Percentiles rank a stretch among this genome's conserved stretches.
Evolutionary conservation across 2,329 filamentous ascomycete genomes (phyloP).

Genomic region (Diaporthe sp.): DNA sequence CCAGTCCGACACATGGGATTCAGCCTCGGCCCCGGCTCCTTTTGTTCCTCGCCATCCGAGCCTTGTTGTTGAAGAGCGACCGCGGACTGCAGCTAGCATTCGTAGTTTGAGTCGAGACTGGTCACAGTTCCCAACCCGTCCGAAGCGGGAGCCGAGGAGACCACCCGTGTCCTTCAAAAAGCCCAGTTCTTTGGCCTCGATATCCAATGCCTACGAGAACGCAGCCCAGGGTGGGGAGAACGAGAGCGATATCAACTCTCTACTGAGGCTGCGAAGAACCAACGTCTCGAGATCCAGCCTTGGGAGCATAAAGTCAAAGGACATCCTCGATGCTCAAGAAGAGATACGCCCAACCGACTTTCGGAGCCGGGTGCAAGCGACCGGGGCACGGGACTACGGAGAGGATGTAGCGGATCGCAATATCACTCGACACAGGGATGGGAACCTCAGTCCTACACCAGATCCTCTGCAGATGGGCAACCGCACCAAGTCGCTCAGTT

Average conservation of each 20-base stretch:
- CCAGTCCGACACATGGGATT: constrained; percentile 43
- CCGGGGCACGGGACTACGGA: constrained; percentile 68
- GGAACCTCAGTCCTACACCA: constrained; percentile 1
- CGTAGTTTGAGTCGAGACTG: constrained; percentile 18
- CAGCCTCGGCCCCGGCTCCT: constrained; percentile 51
- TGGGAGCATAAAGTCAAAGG: constrained; percentile 15
- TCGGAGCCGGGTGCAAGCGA: constrained; percentile 60
- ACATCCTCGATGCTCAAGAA: constrained; percentile 71
- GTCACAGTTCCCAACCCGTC: constrained; percentile 21
- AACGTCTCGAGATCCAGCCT: constrained; percentile 35
- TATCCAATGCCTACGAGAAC: constrained; percentile 28
- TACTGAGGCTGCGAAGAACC: constrained; percentile 7
- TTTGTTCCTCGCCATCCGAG: constrained; percentile 48
- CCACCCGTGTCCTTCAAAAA: constrained; percentile 43
- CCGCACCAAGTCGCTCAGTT: constrained; percentile 1
- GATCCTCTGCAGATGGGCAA: background rate
- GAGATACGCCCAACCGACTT: constrained; percentile 65
- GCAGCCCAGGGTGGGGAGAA: background rate
- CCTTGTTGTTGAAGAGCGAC: constrained; percentile 47
- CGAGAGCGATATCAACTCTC: constrained; percentile 11
- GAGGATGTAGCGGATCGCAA: constrained; percentile 77
- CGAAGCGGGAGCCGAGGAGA: constrained; percentile 33
- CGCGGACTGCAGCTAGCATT: constrained; percentile 50
- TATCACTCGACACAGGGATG: constrained; percentile 53
- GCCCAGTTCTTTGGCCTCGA: constrained; percentile 30